Base-by-base conservation (phyloP, 192 early-diverging fungal species). In the Endogone sp. region DNA sequence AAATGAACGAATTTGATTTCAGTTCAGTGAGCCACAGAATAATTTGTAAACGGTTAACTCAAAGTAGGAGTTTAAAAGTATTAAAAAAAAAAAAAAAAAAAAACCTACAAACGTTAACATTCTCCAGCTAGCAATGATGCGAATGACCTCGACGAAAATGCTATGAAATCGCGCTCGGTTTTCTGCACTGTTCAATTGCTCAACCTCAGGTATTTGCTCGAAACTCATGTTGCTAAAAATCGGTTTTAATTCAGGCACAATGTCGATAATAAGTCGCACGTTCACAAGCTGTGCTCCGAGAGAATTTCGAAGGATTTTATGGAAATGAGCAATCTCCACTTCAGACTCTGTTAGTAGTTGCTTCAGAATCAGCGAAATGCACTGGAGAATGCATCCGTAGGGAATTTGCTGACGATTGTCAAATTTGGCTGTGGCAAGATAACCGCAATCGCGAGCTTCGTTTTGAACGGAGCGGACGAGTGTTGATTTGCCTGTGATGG, bases 311-410 rank as follows among this genome's bases (percentile, higher is more conserved):
- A 75, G 24, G 54, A 66, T 58, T 10, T 71, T 64, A 4, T 71
- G 65, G 21, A 75, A 63, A 25, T 25, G 28, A 4, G 37, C 62
- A 25, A 72, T 65, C 25, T 72, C 62, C 0, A 70, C 74, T 22
- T 62, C 64, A 0, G 74, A 71, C 63, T 75, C 69, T 4, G 74
- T 71, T 49, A 75, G 56, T n/a, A 75, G 67, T 64, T 75, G 74
- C 26, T 70, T 69, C 27, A 75, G 26, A 3, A 75, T 71, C 56
- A 71, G 69, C 26, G 74, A 75, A 20, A 75, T 25, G 49, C 63
- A 75, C 23, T 61, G 65, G 20, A 70, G 60, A 25, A 75, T 71
- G 27, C 69, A 75, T 20, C 69, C 64, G 59, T 71, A 75, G 30
- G 74, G 74, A 44, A 58, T 63, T 67, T 68, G 61, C 11, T 70